Conservation (phyloP, 441 rosid species). For the Erodium moschatum region DNA sequence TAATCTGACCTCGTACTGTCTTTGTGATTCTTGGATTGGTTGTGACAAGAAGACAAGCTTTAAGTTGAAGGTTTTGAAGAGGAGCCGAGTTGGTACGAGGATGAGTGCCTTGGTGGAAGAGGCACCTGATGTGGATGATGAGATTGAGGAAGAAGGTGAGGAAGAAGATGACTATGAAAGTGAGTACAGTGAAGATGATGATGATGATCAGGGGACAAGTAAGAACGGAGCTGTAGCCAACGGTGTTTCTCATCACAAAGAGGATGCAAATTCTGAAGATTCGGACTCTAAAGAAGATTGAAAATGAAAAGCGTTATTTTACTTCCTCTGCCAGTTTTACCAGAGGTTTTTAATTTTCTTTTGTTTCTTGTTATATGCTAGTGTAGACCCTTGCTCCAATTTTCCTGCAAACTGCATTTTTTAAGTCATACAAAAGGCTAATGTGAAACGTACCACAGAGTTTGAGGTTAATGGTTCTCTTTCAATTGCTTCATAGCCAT, state of each 20-base stretch:
- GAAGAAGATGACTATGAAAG: conserved; percentile 4
- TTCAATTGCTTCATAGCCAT: not conserved
- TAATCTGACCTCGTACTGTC: conserved; percentile 3
- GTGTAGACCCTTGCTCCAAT: not conserved
- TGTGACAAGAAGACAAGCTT: not conserved
- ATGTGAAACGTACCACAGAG: not conserved
- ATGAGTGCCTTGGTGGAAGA: not conserved
- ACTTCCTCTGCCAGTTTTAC: not conserved
- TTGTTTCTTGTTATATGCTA: not conserved
- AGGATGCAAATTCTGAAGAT: not conserved
- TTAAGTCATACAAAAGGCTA: not conserved
- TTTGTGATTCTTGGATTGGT: conserved; percentile 2
- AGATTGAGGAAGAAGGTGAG: conserved; percentile 4
- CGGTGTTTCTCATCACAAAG: not conserved
- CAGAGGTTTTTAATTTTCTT: not conserved
- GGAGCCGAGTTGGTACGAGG: conserved; percentile 5
- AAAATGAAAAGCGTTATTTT: not conserved
- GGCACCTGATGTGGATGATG: not conserved
- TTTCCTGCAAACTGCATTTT: not conserved
- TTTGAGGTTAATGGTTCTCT: not conserved
- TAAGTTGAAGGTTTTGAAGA: conserved; percentile 1
- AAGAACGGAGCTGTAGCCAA: not conserved
- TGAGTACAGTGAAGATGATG: conserved; percentile 4
- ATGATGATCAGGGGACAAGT: not conserved
- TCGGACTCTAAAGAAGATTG: not conserved